Base-by-base conservation (phyloP, 805 yeast species). In the Schwanniomyces sp. region DNA sequence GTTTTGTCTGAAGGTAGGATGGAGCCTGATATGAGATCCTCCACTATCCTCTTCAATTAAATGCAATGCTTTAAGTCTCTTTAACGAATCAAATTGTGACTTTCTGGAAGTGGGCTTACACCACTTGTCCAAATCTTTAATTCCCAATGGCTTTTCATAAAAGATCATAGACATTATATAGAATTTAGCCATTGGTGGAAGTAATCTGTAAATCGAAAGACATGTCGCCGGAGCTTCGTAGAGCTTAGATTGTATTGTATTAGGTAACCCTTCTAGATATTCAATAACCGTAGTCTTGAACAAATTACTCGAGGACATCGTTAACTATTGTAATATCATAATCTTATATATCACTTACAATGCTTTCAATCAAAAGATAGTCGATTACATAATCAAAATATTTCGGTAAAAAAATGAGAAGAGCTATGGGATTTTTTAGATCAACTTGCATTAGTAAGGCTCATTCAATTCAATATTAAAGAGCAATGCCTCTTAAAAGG, bases 171-270 rank as follows among this genome's bases (percentile, higher is more conserved):
- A 78, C 90, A 90, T 86, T 43, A 92, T 83, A 58, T 86, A 85
- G 65, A 89, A 86, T 63, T 92, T 91, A 26, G 97, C 96, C 54
- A 94, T 67, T 21, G 91, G 84, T 0, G 99, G 97, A 14, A 94
- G 75, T 49, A 94, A 73, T 52, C 99, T 76, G 64, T 85, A 91
- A n/a, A 94, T 85, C 2, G 99, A 95, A 41, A 94, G 74, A 63
- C 97, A 91, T 47, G 99, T 89, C 10, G 97, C 96, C 2, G 99
- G 96, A 44, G 67, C 65, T 57, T 82, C 85, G 67, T 88, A 94
- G 18, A 94, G 76, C 59, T 90, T 81, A 18, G 85, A 76, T 56
- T 91, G 92, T n/a, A 90, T 88, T 5, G 86, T 75, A 59, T 86
- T 90, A 1, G 98, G 96, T 5, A 94, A 81, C 16, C 88, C 90